Percentiles rank a stretch among this genome's conserved stretches.
phyloP scores from a whole-genome alignment of 148 eudicot species.

The Arbutus unedo region DNA sequence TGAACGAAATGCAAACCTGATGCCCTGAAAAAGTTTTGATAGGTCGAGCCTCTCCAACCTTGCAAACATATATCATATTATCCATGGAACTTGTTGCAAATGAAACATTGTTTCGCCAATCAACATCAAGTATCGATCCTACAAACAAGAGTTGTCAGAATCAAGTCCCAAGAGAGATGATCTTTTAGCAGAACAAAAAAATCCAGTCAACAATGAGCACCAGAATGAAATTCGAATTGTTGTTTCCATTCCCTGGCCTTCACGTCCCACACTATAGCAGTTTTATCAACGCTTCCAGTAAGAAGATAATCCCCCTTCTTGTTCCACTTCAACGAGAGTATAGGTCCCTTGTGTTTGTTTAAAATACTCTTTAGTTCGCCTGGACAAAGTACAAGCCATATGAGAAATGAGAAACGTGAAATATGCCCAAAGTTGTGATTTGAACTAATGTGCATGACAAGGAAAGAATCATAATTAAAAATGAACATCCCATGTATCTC shows the following conservation, averaged over 20 bases:
- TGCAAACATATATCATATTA: constrained; percentile 64
- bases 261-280: constrained; percentile 76
- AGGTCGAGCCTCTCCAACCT: constrained; percentile 53
- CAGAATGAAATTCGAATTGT: constrained; percentile 68
- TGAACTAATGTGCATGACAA: background rate
- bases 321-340: constrained; percentile 78
- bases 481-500: background rate
- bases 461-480: background rate
- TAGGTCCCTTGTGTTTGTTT: constrained; percentile 66
- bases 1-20: constrained; percentile 52
- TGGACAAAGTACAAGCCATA: constrained; percentile 15
- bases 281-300: constrained; percentile 66
- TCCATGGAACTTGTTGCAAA: constrained; percentile 83
- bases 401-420: background rate
- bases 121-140: constrained; percentile 65
- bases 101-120: constrained; percentile 70
- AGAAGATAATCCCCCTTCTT: constrained; percentile 74
- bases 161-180: background rate
- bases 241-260: constrained; percentile 66
- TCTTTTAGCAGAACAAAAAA: background rate
- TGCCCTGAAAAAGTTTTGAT: constrained; percentile 67
- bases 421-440: background rate
- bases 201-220: constrained; percentile 22
- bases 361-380: constrained; percentile 57
- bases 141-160: constrained; percentile 12